Evolutionary conservation across 257 asterid genomes (phyloP).

Genomic region (Solanum chaucha): DNA sequence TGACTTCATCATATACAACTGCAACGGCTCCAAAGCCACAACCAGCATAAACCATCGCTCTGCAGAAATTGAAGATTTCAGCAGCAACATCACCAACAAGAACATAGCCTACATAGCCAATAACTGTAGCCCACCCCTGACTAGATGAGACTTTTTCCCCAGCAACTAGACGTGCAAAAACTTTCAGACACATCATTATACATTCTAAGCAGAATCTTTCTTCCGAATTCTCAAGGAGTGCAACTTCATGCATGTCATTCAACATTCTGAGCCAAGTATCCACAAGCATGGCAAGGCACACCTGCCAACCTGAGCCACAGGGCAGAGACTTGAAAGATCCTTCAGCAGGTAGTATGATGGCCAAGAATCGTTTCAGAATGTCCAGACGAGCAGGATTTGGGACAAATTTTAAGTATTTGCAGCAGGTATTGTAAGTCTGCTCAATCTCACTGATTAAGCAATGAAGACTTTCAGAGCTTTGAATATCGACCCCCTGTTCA

Average conservation of each 20-base stretch:
- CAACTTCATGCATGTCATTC: slow-evolving; percentile 50
- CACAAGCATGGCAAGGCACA: slow-evolving; percentile 57
- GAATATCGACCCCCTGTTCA: slow-evolving; percentile 26
- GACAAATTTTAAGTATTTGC: slow-evolving; percentile 38
- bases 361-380: slow-evolving; percentile 46
- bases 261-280: slow-evolving; percentile 66
- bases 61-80: slow-evolving; percentile 50
- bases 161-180: slow-evolving; percentile 41
- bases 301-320: slow-evolving; percentile 45
- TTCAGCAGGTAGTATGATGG: slow-evolving; percentile 35
- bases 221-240: slow-evolving; percentile 12
- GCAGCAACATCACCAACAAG: slow-evolving; percentile 26
- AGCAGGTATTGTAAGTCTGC: slow-evolving; percentile 40
- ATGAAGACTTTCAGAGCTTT: slow-evolving; percentile 42
- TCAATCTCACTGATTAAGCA: slow-evolving; percentile 51
- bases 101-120: slow-evolving; percentile 41
- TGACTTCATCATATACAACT: slow-evolving; percentile 31
- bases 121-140: slow-evolving; percentile 70
- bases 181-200: slow-evolving; percentile 36
- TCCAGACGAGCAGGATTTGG: slow-evolving; percentile 40
- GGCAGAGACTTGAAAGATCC: slow-evolving; percentile 24
- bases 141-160: slow-evolving; percentile 42
- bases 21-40: slow-evolving; percentile 59
- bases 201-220: slow-evolving; percentile 45
- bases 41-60: slow-evolving; percentile 65